Evolutionary conservation across 192 early-diverging fungal genomes (phyloP).

Genomic region (Backusella macrospora): DNA sequence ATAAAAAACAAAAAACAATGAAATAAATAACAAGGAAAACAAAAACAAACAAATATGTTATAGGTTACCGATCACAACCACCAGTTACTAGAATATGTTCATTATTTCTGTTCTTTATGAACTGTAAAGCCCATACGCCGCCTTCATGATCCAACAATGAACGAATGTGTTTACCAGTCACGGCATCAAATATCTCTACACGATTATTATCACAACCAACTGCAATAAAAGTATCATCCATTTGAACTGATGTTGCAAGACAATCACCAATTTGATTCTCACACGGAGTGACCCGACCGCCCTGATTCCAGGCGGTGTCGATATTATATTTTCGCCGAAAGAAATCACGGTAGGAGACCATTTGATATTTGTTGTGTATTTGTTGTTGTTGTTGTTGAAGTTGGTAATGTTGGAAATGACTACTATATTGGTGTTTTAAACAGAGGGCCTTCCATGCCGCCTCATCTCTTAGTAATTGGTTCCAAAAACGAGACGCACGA

Average conservation of each 20-base stretch:
- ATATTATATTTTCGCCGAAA: constrained; percentile 58
- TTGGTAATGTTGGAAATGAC: constrained; percentile 10
- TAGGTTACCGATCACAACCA: constrained; percentile 85
- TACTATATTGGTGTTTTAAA: constrained; percentile 37
- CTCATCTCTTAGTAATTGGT: constrained; percentile 53
- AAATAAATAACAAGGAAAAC: background rate
- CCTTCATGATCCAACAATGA: constrained; percentile 86
- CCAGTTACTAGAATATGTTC: constrained; percentile 88
- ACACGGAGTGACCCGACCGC: constrained; percentile 45
- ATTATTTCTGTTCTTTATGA: constrained; percentile 40
- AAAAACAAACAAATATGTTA: constrained; percentile 8
- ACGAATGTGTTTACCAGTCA: constrained; percentile 68
- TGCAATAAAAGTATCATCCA: constrained; percentile 93
- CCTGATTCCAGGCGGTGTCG: constrained; percentile 55
- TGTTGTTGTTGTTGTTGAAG: background rate
- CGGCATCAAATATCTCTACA: constrained; percentile 91
- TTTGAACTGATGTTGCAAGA: constrained; percentile 94
- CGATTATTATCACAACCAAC: constrained; percentile 93
- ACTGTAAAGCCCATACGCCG: constrained; percentile 98
- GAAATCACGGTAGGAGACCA: constrained; percentile 52
- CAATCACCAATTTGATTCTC: constrained; percentile 57
- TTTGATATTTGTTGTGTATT: background rate
- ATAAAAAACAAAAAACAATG: background rate
- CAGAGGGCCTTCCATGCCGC: constrained; percentile 45
- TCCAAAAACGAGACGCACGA: constrained; percentile 67